phyloP scores from a whole-genome alignment of 208 protist species.

The Porcisia hertigi region DNA sequence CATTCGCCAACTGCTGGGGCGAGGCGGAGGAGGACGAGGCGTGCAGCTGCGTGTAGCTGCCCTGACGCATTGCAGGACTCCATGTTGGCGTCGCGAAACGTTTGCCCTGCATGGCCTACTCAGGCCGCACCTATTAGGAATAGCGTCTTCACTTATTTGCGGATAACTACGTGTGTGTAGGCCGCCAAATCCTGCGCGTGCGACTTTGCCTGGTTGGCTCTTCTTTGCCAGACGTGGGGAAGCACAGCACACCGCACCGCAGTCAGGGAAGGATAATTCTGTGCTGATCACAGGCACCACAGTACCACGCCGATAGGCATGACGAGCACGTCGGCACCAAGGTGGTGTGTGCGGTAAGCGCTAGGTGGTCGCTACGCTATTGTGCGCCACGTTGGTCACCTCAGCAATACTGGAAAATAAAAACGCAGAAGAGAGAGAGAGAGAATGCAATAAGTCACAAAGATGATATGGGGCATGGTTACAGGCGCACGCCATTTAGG shows the following conservation, averaged over 20 bases:
- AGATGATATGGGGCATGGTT: not conserved
- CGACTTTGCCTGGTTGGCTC: not conserved
- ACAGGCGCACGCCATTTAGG: too few relatives aligned
- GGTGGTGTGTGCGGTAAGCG: not conserved
- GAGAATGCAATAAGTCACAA: not conserved
- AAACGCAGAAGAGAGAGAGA: not conserved
- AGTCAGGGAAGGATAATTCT: not conserved
- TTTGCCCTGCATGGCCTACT: constrained; percentile 15
- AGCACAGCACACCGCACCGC: not conserved
- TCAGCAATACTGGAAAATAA: not conserved
- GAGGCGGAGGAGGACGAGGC: constrained; percentile 12
- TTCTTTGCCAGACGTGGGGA: not conserved
- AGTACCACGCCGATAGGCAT: not conserved
- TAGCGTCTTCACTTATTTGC: not conserved
- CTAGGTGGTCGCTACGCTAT: not conserved
- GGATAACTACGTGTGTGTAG: not conserved
- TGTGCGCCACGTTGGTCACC: not conserved
- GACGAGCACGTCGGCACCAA: not conserved
- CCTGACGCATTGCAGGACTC: constrained; percentile 5
- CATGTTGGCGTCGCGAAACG: constrained; percentile 28
- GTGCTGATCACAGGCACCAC: not conserved
- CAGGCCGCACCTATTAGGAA: not conserved
- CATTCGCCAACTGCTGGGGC: constrained; percentile 4
- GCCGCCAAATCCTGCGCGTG: not conserved
- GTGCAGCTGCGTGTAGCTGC: constrained; percentile 20